Base-by-base conservation (phyloP, 257 asterid genomes). In the Mentha longifolia region DNA sequence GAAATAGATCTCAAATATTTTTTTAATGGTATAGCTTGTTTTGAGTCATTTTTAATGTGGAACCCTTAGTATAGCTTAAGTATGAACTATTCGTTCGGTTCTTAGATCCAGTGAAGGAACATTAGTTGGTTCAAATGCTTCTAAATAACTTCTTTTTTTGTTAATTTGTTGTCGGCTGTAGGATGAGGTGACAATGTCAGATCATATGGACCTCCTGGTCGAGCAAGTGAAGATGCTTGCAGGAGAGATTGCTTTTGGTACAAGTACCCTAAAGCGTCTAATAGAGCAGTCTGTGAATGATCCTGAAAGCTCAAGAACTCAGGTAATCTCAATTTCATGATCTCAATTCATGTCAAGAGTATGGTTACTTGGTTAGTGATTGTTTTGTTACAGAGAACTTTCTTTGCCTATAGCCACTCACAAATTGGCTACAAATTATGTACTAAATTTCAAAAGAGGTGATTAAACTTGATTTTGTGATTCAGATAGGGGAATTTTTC, bases 211-310 rank as follows among this genome's bases (percentile, higher is more conserved):
- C 74, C 96, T 95, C 66, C 88, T 95, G 28, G 95, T 81, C 71
- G 99, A 95, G 91, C 99, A 95, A 86, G 95, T 90, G 42, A 95
- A 95, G 86, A 90, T 95, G 98, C 96, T 95, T 81, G 92, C 97
- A 51, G 99, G 99, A 67, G 99, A 95, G 85, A 95, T 90, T 82
- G 99, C 98, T 63, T 88, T 95, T 70, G 83, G 88, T 76, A 84
- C 95, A 70, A 95, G 99, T 76, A 89, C 98, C 61, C 84, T 95
- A 69, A 95, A 95, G 84, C 96, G 99, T 71, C 73, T 95, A 60
- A 68, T 82, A 63, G 98, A 92, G 76, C 96, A 89, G 85, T 88
- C 96, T 52, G 80, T 66, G 61, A 84, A 84, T 86, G 92, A 92
- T 81, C 96, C 96, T 16, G 97, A 88, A 70, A 82, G 89, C 79